Conservation (phyloP, 441 rosid genomes). For the Brassica balearica region DNA sequence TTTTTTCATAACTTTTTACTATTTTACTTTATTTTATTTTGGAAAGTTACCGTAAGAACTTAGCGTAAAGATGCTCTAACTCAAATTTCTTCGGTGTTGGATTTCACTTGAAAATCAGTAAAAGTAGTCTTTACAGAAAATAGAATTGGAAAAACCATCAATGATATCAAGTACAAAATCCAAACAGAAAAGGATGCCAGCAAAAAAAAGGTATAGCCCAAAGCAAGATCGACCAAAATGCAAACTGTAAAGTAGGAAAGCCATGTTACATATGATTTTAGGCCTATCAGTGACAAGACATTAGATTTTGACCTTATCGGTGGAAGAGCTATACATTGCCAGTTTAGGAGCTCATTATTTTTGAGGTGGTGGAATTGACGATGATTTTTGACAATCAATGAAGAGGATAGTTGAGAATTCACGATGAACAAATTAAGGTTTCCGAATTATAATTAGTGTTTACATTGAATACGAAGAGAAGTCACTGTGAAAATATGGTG, state of each 20-base stretch:
- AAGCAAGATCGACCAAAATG: neutral
- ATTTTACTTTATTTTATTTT: too few relatives aligned
- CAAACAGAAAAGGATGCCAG: neutral
- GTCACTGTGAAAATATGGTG: neutral
- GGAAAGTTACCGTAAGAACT: too few relatives aligned
- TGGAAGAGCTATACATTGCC: neutral
- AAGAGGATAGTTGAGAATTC: neutral
- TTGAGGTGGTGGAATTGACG: neutral
- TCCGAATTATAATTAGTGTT: neutral
- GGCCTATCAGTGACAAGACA: too few relatives aligned
- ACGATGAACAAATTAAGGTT: neutral
- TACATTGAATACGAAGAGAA: neutral
- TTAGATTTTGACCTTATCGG: neutral
- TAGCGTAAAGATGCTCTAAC: too few relatives aligned
- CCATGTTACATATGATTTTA: too few relatives aligned
- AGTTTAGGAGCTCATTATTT: neutral
- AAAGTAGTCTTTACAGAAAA: neutral
- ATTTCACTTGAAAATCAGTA: neutral
- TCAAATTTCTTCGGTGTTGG: neutral
- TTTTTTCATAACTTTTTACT: too few relatives aligned
- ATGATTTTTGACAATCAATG: neutral
- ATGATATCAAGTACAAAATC: neutral
- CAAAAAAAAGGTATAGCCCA: neutral
- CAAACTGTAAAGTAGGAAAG: neutral
- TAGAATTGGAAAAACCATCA: neutral